Evolutionary conservation across 1,284 basidiomycete species (phyloP).

Genomic region (Malassezia restricta): DNA sequence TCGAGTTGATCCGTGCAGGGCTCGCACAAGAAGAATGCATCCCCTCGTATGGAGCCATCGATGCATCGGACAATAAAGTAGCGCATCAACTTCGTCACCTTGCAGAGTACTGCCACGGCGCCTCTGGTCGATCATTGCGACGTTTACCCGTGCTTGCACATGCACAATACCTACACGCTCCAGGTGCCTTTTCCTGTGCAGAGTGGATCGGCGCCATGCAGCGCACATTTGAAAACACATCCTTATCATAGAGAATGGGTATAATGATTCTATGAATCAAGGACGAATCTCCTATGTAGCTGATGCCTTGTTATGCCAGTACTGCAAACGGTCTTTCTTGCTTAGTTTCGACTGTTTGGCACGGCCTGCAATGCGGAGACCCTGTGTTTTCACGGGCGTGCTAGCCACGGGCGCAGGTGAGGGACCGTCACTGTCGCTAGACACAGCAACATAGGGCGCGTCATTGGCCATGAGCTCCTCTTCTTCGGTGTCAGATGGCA

Average conservation of each 20-base stretch:
- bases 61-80: not conserved
- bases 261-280: not conserved
- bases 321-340: constrained; percentile 8
- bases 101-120: constrained; percentile 62
- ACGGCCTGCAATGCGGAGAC: constrained; percentile 1
- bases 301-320: constrained; percentile 8
- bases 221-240: not conserved
- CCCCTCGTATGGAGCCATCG: not conserved
- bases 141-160: constrained; percentile 82
- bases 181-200: not conserved
- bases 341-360: constrained; percentile 8
- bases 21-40: constrained; percentile 51
- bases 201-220: constrained; percentile 12
- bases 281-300: not conserved
- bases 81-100: constrained; percentile 53
- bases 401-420: not conserved
- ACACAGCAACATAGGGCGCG: constrained; percentile 10
- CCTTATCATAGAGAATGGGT: not conserved
- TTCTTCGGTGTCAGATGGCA: constrained; percentile 3
- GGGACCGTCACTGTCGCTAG: constrained; percentile 9
- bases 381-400: not conserved
- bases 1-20: constrained; percentile 63
- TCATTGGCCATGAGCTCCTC: not conserved
- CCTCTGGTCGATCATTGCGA: constrained; percentile 79
- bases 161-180: constrained; percentile 53